Base-by-base conservation (phyloP, 345 rosid species). In the Psidium guajava region DNA sequence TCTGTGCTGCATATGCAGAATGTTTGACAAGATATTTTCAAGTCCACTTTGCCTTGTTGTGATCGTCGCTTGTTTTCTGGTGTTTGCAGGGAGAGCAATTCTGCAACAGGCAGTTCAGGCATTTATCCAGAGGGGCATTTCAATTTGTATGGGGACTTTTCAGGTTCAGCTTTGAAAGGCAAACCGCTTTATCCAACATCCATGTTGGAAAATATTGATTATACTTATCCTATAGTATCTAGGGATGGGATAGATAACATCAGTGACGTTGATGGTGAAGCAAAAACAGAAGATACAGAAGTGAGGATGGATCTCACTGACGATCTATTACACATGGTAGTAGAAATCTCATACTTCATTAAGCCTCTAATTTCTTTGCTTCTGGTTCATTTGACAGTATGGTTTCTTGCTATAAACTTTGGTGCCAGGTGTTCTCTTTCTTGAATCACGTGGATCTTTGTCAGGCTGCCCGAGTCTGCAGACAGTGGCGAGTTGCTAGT, bases 401-500 rank as follows among this genome's bases (percentile, higher is more conserved):
- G 7, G 56, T 8, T 61, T 22, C 55, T 16, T 25, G 73, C 54
- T 86, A 40, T 18, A 3, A 25, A 53, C 75, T 81, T 85, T 69
- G 53, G 51, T 54, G 25, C 54, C 92, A 97, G 99, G 99, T 97
- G 69, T 97, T 97, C 90, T 95, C 99, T 28, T 95, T 96, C 91
- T 91, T 97, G 93, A 93, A 93, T 86, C 94, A 91, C 57, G 83
- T 87, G 81, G 92, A 92, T 91, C 96, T 97, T 58, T 95, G 99
- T 87, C 93, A 92, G 81, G 95, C 98, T 85, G 99, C 98, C 59
- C 92, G 93, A 91, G 99, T 96, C 54, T 96, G 99, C 91, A 91
- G 94, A 86, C 99, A 95, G 93, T 97, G 99, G 99, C 94, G 94
- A 92, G 88, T 88, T 84, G 98, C 98, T 87, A 96, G 97, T 88